Base-by-base conservation (phyloP, 2,329 filamentous ascomycete species). In the Fusarium nygamai region DNA sequence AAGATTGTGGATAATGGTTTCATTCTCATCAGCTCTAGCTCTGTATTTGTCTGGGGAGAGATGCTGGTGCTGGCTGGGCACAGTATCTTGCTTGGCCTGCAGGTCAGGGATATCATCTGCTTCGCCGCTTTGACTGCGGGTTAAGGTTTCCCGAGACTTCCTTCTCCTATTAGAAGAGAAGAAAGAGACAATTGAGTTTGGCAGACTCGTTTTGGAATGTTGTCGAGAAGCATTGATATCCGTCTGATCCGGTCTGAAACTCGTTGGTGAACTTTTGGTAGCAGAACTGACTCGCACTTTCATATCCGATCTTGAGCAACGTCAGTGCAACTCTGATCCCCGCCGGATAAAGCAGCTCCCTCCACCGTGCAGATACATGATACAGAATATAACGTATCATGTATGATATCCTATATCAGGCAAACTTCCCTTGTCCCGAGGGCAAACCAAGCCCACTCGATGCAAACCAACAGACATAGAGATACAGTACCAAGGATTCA, bases 391-490 rank as follows among this genome's bases (percentile, higher is more conserved):
- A 48, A 54, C 33, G 41, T 48, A 29, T 59, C 56, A 68, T 39
- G 64, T 62, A 62, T 54, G 59, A 43, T 39, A 39, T 59, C 43
- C 58, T 61, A 17, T 24, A 61, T 69, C 61, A 57, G 46, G 68
- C 51, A 76, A n/a, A 69, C 46, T 50, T 77, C 72, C 73, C 67
- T 77, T 71, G 34, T 76, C 63, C 75, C 76, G 76, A 54, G 27
- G 14, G 46, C 51, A 31, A 58, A 33, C 48, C 58, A 48, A 61
- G 22, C 29, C 31, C 56, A 63, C 22, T 36, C 22, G 43, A 27
- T 44, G 43, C 16, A 44, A 57, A 64, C 68, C 41, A 58, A 33
- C 31, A 33, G 31, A 57, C 43, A 41, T 19, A 62, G 33, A 41
- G 41, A 47, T 3, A 27, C 17, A 46, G 41, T 61, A 67, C 69